These are phyloP conservation scores for Phytophthora pseudosyringae DNA, from an alignment of 352 stramenopile genomes.

Conservation along the genomic window DNA sequence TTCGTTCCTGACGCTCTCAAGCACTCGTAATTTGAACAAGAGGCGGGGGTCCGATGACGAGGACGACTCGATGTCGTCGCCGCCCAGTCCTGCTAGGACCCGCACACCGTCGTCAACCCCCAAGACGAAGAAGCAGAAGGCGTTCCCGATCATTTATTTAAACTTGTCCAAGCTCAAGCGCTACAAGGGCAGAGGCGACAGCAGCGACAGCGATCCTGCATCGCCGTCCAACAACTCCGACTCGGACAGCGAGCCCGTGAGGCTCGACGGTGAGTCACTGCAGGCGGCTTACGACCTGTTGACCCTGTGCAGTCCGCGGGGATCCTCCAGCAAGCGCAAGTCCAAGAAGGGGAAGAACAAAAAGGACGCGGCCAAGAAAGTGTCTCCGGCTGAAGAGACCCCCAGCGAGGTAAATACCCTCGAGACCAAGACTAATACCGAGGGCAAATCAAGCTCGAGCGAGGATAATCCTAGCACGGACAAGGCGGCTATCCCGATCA, in stretches of 20 bases:
- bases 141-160: slow-evolving; percentile 85
- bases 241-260: slow-evolving; percentile 38
- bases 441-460: background rate
- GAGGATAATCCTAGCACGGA: background rate
- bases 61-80: slow-evolving; percentile 10
- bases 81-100: slow-evolving; percentile 33
- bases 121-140: slow-evolving; percentile 60
- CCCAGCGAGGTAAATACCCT: background rate
- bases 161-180: slow-evolving; percentile 73
- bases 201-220: slow-evolving; percentile 25
- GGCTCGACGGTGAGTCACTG: slow-evolving; percentile 70
- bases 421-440: background rate
- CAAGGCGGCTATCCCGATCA: background rate
- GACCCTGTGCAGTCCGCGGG: slow-evolving; percentile 48
- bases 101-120: slow-evolving; percentile 39
- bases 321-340: slow-evolving; percentile 17
- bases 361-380: slow-evolving; percentile 4
- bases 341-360: slow-evolving; percentile 12
- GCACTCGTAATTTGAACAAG: slow-evolving; percentile 51
- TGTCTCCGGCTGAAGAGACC: background rate
- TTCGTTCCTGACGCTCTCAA: slow-evolving; percentile 68
- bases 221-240: slow-evolving; percentile 27
- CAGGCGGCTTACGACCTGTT: slow-evolving; percentile 76
- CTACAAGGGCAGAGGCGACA: slow-evolving; percentile 21
- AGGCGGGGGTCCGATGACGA: slow-evolving; percentile 22